These are phyloP conservation scores for Nelumbo lutea DNA, from an alignment of 164 flowering plant species.

Conservation along the genomic window DNA sequence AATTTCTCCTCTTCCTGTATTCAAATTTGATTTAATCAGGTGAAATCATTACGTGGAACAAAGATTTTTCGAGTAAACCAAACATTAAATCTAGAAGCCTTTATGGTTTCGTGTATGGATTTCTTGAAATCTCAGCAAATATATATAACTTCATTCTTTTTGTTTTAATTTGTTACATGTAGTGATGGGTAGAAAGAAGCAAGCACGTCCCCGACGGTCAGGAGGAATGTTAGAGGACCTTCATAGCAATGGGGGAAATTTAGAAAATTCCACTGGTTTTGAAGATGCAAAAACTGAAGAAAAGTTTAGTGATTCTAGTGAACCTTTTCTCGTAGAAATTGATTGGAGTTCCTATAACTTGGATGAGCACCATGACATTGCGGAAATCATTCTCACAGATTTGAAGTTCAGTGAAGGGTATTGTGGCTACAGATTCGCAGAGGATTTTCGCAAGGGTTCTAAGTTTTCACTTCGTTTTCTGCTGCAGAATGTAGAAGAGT, in stretches of 20 bases:
- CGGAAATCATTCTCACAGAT: conserved; percentile 57
- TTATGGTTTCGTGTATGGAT: not conserved
- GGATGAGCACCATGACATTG: conserved; percentile 61
- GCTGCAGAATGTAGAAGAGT: conserved; percentile 35
- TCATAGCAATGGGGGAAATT: conserved; percentile 12
- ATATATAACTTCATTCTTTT: not conserved
- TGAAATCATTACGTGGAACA: too few species aligned
- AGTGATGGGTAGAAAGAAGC: conserved; percentile 74
- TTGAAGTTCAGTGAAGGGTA: conserved; percentile 33
- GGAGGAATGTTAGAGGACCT: conserved; percentile 26
- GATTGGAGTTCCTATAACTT: conserved; percentile 33
- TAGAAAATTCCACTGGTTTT: conserved; percentile 4
- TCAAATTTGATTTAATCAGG: too few species aligned
- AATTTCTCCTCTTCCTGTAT: too few species aligned
- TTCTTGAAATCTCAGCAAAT: not conserved
- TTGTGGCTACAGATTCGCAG: conserved; percentile 21
- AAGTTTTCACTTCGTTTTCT: conserved; percentile 48
- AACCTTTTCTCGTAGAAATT: conserved; percentile 44
- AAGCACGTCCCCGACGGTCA: conserved; percentile 50
- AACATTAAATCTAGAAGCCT: too few species aligned
- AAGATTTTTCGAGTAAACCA: too few species aligned
- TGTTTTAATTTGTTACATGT: not conserved
- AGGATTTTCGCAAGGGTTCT: conserved; percentile 23
- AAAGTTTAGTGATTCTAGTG: conserved; percentile 7
- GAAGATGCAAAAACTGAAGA: conserved; percentile 6